These are phyloP conservation scores for Liriodendron chinense DNA, from an alignment of 164 flowering plant species.

Conservation along the genomic window DNA sequence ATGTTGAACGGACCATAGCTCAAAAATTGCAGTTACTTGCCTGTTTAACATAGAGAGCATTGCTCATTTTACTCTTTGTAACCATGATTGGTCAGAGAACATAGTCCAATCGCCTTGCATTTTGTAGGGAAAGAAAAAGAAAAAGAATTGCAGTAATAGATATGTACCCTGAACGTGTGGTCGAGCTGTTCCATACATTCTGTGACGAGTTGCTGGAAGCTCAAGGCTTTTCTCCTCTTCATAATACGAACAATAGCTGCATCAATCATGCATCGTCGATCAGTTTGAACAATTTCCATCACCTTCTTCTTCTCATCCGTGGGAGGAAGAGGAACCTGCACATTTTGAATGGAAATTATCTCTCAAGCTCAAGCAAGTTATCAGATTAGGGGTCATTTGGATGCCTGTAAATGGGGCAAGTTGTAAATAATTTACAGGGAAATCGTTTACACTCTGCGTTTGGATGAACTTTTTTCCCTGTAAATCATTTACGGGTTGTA, in stretches of 20 bases:
- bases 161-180: constrained; percentile 75
- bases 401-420: too few relatives aligned
- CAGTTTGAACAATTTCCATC: constrained; percentile 73
- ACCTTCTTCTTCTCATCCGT: constrained; percentile 78
- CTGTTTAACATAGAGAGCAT: neutral
- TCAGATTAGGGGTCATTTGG: too few relatives aligned
- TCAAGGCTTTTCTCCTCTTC: constrained; percentile 90
- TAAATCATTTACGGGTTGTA: too few relatives aligned
- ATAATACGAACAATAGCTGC: constrained; percentile 91
- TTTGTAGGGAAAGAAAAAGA: neutral
- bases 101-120: neutral
- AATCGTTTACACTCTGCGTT: too few relatives aligned
- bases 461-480: too few relatives aligned
- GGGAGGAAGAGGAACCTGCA: constrained; percentile 61
- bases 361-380: neutral
- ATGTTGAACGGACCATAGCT: too few relatives aligned
- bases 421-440: too few relatives aligned
- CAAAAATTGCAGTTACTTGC: neutral
- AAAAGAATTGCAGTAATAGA: neutral
- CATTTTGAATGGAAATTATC: neutral
- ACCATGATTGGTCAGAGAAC: too few relatives aligned
- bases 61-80: neutral
- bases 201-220: constrained; percentile 74
- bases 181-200: constrained; percentile 92
- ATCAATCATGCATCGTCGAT: constrained; percentile 45